Evolutionary conservation across 2,329 filamentous ascomycete genomes (phyloP).

Genomic region (Talaromyces verruculosus): DNA sequence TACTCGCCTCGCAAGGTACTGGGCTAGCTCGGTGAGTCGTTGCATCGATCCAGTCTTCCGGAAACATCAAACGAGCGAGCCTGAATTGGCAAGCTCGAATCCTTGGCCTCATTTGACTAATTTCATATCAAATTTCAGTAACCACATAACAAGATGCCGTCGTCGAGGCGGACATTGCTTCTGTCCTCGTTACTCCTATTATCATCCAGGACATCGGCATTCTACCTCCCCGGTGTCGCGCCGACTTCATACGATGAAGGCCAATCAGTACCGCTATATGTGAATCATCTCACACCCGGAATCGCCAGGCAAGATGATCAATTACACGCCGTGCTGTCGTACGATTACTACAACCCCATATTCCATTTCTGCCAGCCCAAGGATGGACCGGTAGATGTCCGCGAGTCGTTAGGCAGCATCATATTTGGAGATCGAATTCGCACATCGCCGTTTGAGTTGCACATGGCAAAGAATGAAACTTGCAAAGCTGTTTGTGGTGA

Average conservation of each 20-base stretch:
- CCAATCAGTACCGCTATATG: constrained; percentile 79
- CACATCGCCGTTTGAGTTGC: constrained; percentile 88
- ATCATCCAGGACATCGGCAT: constrained; percentile 58
- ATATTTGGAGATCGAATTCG: constrained; percentile 95
- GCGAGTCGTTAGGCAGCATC: constrained; percentile 92
- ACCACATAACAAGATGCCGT: constrained; percentile 37
- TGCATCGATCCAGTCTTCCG: background rate
- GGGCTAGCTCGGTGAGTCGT: background rate
- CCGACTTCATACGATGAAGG: constrained; percentile 84
- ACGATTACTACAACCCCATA: constrained; percentile 87
- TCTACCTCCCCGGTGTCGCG: constrained; percentile 94
- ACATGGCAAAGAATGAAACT: constrained; percentile 81
- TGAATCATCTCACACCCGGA: constrained; percentile 89
- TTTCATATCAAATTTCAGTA: background rate
- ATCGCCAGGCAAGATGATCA: constrained; percentile 74
- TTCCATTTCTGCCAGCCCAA: constrained; percentile 87
- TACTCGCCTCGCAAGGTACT: background rate
- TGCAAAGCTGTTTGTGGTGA: constrained; percentile 78
- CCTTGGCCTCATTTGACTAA: background rate
- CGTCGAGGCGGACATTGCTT: constrained; percentile 32
- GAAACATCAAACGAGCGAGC: constrained; percentile 5
- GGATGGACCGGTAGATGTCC: constrained; percentile 72
- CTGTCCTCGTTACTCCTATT: constrained; percentile 34
- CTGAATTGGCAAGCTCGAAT: background rate
- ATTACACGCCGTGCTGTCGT: constrained; percentile 88